Conservation (phyloP, 495 filamentous ascomycete genomes). For the Annulohypoxylon nitens region DNA sequence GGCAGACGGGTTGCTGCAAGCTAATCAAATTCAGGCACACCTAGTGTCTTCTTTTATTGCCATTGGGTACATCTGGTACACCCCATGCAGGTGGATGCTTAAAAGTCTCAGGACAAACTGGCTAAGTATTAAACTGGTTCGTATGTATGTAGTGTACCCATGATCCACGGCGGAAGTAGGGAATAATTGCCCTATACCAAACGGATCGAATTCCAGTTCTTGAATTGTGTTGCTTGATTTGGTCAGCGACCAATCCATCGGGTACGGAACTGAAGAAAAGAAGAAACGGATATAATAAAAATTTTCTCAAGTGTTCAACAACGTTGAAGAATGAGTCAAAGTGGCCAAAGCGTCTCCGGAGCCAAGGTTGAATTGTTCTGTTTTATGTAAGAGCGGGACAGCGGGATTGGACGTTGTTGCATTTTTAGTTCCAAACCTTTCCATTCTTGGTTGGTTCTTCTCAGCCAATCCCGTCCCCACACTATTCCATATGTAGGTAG, state of each 20-base stretch:
- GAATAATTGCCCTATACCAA: neutral
- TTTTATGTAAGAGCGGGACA: neutral
- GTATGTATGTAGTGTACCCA: conserved; percentile 13
- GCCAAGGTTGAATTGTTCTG: neutral
- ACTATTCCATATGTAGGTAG: neutral
- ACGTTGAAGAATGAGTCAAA: neutral
- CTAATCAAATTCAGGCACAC: conserved; percentile 47
- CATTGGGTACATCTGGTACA: conserved; percentile 35
- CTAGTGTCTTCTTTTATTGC: neutral
- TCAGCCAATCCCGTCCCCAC: conserved; percentile 12
- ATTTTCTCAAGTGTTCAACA: neutral
- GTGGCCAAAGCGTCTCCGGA: neutral
- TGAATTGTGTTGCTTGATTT: conserved; percentile 5
- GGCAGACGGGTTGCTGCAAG: conserved; percentile 42
- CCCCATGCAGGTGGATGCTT: conserved; percentile 25
- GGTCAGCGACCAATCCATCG: neutral
- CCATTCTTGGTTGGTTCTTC: conserved; percentile 1
- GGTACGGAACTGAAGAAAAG: neutral
- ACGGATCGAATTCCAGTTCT: conserved; percentile 8
- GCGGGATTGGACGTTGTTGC: conserved; percentile 8
- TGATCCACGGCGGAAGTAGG: conserved; percentile 1
- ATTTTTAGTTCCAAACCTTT: neutral
- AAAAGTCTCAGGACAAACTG: conserved; percentile 21
- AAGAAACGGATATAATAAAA: too few species aligned
- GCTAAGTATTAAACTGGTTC: conserved; percentile 3